A percentile compares a stretch with the other conserved stretches of the same genome.
These are phyloP conservation scores for Wickerhamiella lipophila DNA, from an alignment of 805 yeast genomes.

Conservation along the genomic window DNA sequence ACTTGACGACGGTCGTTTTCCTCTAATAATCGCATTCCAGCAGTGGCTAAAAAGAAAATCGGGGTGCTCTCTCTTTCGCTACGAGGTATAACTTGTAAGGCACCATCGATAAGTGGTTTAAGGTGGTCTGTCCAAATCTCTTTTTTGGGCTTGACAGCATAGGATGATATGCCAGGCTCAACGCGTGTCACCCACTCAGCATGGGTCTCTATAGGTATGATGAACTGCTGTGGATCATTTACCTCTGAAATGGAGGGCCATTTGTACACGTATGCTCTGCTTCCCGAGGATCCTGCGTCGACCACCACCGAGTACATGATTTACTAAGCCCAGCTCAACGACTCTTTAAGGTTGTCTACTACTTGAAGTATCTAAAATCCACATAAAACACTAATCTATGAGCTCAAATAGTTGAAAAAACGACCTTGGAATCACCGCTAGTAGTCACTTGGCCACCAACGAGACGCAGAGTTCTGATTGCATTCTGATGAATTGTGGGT, in stretches of 20 bases:
- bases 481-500: slow-evolving; percentile 80
- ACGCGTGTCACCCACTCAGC: slow-evolving; percentile 58
- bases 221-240: slow-evolving; percentile 31
- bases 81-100: slow-evolving; percentile 55
- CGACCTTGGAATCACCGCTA: slow-evolving; percentile 88
- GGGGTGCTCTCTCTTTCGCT: slow-evolving; percentile 58
- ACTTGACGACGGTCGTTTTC: slow-evolving; percentile 40
- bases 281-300: slow-evolving; percentile 94
- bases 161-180: slow-evolving; percentile 78
- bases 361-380: too few relatives aligned
- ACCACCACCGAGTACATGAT: slow-evolving; percentile 65
- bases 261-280: slow-evolving; percentile 68
- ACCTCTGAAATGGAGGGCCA: slow-evolving; percentile 48
- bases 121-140: slow-evolving; percentile 64
- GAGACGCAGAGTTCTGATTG: slow-evolving; percentile 56
- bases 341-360: too few relatives aligned
- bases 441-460: slow-evolving; percentile 51
- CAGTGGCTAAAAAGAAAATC: slow-evolving; percentile 83
- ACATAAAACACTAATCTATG: too few relatives aligned
- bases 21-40: slow-evolving; percentile 82
- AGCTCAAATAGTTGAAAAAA: slow-evolving; percentile 47
- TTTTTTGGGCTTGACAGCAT: slow-evolving; percentile 35
- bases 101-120: slow-evolving; percentile 50
- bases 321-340: background rate
- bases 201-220: slow-evolving; percentile 61